Evolutionary conservation across 2,329 filamentous ascomycete genomes (phyloP).

Genomic region (Hyphodiscus sp.): DNA sequence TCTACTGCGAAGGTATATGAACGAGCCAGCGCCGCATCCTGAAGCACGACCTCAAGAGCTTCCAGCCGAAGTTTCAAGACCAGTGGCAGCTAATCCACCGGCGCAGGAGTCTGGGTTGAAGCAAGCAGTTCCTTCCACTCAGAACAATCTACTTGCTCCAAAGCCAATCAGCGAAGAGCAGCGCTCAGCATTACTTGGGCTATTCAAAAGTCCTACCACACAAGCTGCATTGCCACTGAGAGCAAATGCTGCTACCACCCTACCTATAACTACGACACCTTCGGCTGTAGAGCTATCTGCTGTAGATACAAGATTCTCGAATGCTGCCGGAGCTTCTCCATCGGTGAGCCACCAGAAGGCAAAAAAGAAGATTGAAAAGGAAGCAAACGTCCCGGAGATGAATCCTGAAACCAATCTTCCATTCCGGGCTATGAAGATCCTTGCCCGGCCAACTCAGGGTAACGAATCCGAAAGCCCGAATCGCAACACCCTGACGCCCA

Average conservation of each 20-base stretch:
- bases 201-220: conserved; percentile 27
- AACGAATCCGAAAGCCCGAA: conserved; percentile 10
- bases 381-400: conserved; percentile 13
- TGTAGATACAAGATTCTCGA: conserved; percentile 23
- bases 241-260: conserved; percentile 14
- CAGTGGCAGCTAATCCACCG: conserved; percentile 1
- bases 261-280: conserved; percentile 21
- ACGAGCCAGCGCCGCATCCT: conserved; percentile 5
- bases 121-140: conserved; percentile 2
- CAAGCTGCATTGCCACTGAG: conserved; percentile 12
- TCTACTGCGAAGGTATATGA: conserved; percentile 12
- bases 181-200: conserved; percentile 24
- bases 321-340: conserved; percentile 10
- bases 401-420: conserved; percentile 24
- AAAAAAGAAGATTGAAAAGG: conserved; percentile 15
- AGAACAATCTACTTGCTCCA: conserved; percentile 10
- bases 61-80: conserved; percentile 19
- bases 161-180: conserved; percentile 23
- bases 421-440: conserved; percentile 24
- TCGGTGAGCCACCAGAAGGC: neutral
- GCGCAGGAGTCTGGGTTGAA: conserved; percentile 2
- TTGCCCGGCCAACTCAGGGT: conserved; percentile 20
- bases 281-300: conserved; percentile 30
- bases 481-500: conserved; percentile 2
- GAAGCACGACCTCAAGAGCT: conserved; percentile 23